Evolutionary conservation across 768 basidiomycete genomes (phyloP).

Genomic region (Phlebiopsis flavidoalba): DNA sequence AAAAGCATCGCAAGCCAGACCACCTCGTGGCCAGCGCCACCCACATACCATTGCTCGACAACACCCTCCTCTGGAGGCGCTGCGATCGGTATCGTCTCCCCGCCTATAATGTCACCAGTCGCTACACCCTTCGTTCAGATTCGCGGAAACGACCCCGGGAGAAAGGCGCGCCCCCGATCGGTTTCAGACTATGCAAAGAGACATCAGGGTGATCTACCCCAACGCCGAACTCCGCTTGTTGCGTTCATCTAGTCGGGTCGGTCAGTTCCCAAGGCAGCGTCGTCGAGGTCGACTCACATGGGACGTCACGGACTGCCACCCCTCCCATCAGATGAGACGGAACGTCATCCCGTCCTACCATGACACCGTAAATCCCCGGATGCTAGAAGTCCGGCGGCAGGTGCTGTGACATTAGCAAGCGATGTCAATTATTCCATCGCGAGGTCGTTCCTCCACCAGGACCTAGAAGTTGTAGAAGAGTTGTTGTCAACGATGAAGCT

Average conservation of each 20-base stretch:
- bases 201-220: background rate
- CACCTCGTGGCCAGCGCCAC: background rate
- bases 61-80: background rate
- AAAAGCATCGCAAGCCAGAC: background rate
- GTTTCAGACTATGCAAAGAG: background rate
- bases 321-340: background rate
- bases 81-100: background rate
- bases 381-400: background rate
- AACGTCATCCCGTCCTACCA: background rate
- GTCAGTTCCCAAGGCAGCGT: no score
- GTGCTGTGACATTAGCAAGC: background rate
- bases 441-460: background rate
- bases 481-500: conserved; percentile 41
- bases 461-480: conserved; percentile 29
- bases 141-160: background rate
- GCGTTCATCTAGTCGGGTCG: background rate
- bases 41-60: background rate
- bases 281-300: background rate
- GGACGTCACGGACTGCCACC: background rate
- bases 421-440: background rate
- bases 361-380: conserved; percentile 3
- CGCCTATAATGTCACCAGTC: background rate
- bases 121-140: background rate
- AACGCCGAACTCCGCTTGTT: background rate
- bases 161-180: background rate